Conservation (phyloP, 768 basidiomycete genomes). For the Psilocybe tampanensis region DNA sequence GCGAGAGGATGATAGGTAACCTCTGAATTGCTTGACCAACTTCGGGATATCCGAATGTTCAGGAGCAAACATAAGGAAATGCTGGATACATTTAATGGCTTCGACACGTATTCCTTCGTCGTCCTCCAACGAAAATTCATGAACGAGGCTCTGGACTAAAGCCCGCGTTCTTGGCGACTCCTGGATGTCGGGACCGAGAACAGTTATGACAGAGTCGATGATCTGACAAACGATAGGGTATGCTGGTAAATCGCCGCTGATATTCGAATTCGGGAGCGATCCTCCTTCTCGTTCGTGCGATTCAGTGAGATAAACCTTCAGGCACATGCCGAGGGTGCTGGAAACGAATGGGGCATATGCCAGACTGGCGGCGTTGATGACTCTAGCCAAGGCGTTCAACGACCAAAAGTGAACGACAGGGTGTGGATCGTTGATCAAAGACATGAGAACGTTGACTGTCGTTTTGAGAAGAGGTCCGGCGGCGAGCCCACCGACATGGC, state of each 20-base stretch:
- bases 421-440: slow-evolving; percentile 93
- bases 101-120: slow-evolving; percentile 91
- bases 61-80: slow-evolving; percentile 95
- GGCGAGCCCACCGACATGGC: slow-evolving; percentile 90
- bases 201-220: slow-evolving; percentile 90
- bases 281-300: slow-evolving; percentile 95
- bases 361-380: slow-evolving; percentile 90
- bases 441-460: slow-evolving; percentile 93
- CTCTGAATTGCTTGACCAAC: slow-evolving; percentile 76
- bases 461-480: slow-evolving; percentile 95
- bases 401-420: slow-evolving; percentile 97
- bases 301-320: slow-evolving; percentile 87
- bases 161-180: slow-evolving; percentile 82
- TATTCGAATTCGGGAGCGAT: slow-evolving; percentile 75
- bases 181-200: slow-evolving; percentile 94
- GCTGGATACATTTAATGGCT: slow-evolving; percentile 95
- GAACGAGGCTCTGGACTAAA: slow-evolving; percentile 81
- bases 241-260: slow-evolving; percentile 88
- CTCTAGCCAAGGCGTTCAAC: slow-evolving; percentile 78
- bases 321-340: slow-evolving; percentile 85
- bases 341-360: slow-evolving; percentile 90
- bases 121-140: slow-evolving; percentile 81
- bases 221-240: slow-evolving; percentile 92
- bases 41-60: slow-evolving; percentile 81
- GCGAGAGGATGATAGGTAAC: slow-evolving; percentile 77